Evolutionary conservation across 2,329 filamentous ascomycete genomes (phyloP).

Genomic region (Ophiostoma novo-ulmi): DNA sequence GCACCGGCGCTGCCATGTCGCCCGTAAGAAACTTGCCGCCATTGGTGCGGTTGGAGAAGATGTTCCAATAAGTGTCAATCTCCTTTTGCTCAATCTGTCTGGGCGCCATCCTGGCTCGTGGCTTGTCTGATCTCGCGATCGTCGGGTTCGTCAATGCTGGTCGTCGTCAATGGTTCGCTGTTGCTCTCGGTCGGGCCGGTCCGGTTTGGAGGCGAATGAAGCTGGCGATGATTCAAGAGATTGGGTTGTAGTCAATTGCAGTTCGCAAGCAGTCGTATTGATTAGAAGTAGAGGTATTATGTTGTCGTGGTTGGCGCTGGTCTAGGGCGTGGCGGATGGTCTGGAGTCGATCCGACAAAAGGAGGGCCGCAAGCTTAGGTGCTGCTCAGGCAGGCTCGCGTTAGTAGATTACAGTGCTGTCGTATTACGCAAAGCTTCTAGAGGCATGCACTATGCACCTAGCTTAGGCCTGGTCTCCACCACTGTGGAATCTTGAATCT

Average conservation of each 20-base stretch:
- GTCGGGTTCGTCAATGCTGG: neutral
- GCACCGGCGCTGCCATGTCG: constrained; percentile 56
- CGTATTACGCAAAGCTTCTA: constrained; percentile 8
- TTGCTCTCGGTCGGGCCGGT: neutral
- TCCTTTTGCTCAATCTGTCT: constrained; percentile 58
- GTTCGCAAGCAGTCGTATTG: neutral
- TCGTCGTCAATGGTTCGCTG: neutral
- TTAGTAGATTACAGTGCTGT: constrained; percentile 4
- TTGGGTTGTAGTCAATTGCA: neutral
- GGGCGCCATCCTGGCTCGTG: constrained; percentile 47
- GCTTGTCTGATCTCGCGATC: neutral
- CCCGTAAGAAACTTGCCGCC: constrained; percentile 56
- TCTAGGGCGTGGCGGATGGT: constrained; percentile 11
- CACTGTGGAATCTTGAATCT: neutral
- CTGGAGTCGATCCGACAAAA: constrained; percentile 9
- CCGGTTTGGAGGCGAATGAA: neutral
- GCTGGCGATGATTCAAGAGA: neutral
- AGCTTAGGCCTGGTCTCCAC: neutral
- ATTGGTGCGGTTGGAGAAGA: constrained; percentile 56
- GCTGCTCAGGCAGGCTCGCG: neutral
- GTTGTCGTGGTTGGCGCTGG: constrained; percentile 1
- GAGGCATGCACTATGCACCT: constrained; percentile 6
- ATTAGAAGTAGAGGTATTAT: neutral
- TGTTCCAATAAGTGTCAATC: constrained; percentile 63
- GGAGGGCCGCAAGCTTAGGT: constrained; percentile 12